Evolutionary conservation across 2,329 filamentous ascomycete species (phyloP).

Genomic region (Cladosporium sp.): DNA sequence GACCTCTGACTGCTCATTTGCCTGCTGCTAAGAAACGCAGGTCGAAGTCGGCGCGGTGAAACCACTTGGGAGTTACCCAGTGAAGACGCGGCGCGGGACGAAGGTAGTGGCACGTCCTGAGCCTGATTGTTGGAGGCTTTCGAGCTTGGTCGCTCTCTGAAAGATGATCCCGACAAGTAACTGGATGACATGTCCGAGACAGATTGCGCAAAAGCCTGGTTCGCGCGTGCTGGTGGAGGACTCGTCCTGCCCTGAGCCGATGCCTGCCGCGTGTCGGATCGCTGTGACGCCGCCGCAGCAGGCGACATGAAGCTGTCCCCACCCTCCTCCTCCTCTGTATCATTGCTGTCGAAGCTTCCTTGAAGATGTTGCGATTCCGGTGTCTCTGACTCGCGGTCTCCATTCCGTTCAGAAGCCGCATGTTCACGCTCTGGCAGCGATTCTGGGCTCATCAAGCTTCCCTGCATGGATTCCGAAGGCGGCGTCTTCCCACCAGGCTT

Average conservation of each 20-base stretch:
- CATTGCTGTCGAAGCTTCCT: conserved; percentile 19
- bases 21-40: conserved; percentile 57
- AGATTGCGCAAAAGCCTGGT: conserved; percentile 12
- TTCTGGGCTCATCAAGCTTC: not conserved
- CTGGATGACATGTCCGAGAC: conserved; percentile 11
- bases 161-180: not conserved
- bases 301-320: conserved; percentile 14
- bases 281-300: conserved; percentile 14
- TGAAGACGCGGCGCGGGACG: conserved; percentile 10
- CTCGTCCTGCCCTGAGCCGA: not conserved
- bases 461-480: not conserved
- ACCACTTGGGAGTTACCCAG: conserved; percentile 2
- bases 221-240: not conserved
- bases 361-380: conserved; percentile 20
- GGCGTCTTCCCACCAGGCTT: conserved; percentile 19
- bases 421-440: not conserved
- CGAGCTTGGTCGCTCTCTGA: conserved; percentile 21
- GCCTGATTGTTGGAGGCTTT: conserved; percentile 21
- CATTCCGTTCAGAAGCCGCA: not conserved
- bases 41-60: conserved; percentile 36
- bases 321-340: conserved; percentile 9
- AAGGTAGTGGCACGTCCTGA: conserved; percentile 15
- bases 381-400: conserved; percentile 7
- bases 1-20: conserved; percentile 59
- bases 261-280: not conserved